These are phyloP conservation scores for Colletotrichum destructivum DNA, from an alignment of 2,329 filamentous ascomycete species.

Conservation along the genomic window DNA sequence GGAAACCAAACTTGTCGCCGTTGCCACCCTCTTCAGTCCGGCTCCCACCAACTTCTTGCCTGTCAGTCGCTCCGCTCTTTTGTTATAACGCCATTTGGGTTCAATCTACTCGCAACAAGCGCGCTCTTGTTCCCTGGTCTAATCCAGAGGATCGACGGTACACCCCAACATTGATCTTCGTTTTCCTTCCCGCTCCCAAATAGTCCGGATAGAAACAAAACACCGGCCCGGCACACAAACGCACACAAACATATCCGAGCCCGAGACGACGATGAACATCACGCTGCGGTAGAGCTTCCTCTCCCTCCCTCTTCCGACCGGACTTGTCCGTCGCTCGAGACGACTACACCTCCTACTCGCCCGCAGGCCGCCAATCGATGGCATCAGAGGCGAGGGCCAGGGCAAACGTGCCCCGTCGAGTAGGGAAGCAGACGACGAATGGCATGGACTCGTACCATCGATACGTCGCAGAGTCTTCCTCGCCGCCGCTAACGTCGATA, in stretches of 20 bases:
- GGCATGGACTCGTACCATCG: slow-evolving; percentile 43
- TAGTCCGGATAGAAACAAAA: slow-evolving; percentile 25
- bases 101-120: slow-evolving; percentile 31
- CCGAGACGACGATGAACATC: slow-evolving; percentile 29
- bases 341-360: neutral
- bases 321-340: slow-evolving; percentile 14
- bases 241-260: neutral
- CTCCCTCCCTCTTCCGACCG: neutral
- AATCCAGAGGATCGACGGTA: slow-evolving; percentile 33
- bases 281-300: slow-evolving; percentile 17
- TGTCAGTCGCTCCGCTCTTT: slow-evolving; percentile 24
- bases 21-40: slow-evolving; percentile 2
- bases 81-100: neutral
- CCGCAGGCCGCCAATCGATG: slow-evolving; percentile 30
- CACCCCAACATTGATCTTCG: slow-evolving; percentile 30
- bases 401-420: slow-evolving; percentile 43
- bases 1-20: slow-evolving; percentile 1
- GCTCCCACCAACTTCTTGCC: neutral
- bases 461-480: slow-evolving; percentile 40
- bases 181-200: slow-evolving; percentile 8
- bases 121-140: slow-evolving; percentile 18
- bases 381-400: slow-evolving; percentile 36
- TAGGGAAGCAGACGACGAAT: slow-evolving; percentile 34
- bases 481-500: neutral
- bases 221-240: neutral